Evolutionary conservation across 2,329 filamentous ascomycete species (phyloP).

Genomic region (Fusarium nygamai): DNA sequence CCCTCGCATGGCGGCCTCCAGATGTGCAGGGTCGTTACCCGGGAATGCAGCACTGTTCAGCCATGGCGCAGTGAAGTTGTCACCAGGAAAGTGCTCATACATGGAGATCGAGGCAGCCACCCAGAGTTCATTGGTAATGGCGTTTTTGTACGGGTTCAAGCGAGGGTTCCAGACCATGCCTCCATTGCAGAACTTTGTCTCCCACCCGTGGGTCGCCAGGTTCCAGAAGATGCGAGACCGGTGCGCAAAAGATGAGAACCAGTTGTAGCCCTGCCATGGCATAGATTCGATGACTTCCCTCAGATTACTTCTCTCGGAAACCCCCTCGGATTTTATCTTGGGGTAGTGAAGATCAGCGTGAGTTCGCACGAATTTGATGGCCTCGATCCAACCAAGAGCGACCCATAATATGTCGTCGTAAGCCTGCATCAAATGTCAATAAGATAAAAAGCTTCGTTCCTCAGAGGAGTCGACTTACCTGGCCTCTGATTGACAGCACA

Average conservation of each 20-base stretch:
- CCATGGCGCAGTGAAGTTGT: constrained; percentile 78
- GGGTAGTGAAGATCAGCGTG: constrained; percentile 73
- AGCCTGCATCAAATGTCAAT: constrained; percentile 61
- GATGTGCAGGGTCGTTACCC: constrained; percentile 68
- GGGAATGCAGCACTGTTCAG: constrained; percentile 40
- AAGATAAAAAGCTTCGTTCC: background rate
- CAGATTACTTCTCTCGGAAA: constrained; percentile 37
- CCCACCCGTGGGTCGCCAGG: constrained; percentile 81
- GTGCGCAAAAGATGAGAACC: constrained; percentile 81
- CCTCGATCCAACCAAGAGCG: constrained; percentile 89
- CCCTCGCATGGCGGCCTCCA: constrained; percentile 77
- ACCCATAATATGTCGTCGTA: constrained; percentile 98
- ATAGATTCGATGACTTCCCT: constrained; percentile 51
- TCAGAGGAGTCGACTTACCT: constrained; percentile 46
- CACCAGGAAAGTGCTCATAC: constrained; percentile 90
- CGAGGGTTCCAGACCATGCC: constrained; percentile 93
- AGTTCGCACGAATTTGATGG: constrained; percentile 77
- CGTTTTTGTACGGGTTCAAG: constrained; percentile 88
- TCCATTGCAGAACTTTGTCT: constrained; percentile 80
- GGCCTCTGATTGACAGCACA: constrained; percentile 73
- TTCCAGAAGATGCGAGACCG: constrained; percentile 88
- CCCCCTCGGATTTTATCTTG: background rate
- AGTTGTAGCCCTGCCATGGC: constrained; percentile 81
- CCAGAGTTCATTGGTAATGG: constrained; percentile 92
- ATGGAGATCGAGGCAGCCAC: constrained; percentile 86